Evolutionary conservation across 2,329 filamentous ascomycete genomes (phyloP).

Genomic region (Trichophyton equinum): DNA sequence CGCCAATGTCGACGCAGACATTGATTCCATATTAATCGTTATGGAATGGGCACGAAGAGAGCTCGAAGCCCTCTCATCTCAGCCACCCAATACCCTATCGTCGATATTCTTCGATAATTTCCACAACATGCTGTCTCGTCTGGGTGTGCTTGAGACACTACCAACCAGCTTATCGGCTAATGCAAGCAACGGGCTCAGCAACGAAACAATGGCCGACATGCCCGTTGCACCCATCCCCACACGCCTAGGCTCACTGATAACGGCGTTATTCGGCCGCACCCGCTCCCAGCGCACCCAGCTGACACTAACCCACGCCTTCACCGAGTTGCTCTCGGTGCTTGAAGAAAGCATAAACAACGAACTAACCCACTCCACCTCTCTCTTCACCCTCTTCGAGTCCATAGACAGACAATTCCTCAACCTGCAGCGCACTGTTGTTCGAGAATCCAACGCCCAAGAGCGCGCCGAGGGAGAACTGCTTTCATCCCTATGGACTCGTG

Average conservation of each 20-base stretch:
- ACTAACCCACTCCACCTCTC: slow-evolving; percentile 61
- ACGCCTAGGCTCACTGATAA: slow-evolving; percentile 54
- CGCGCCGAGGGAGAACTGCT: slow-evolving; percentile 69
- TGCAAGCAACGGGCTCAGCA: slow-evolving; percentile 1
- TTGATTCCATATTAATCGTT: slow-evolving; percentile 82
- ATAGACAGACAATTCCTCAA: slow-evolving; percentile 87
- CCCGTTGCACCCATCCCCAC: slow-evolving; percentile 40
- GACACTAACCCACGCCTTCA: slow-evolving; percentile 75
- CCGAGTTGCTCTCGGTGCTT: slow-evolving; percentile 72
- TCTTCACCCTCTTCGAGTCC: slow-evolving; percentile 82
- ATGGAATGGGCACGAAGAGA: slow-evolving; percentile 95
- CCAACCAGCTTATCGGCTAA: slow-evolving; percentile 14
- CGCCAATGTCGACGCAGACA: slow-evolving; percentile 81
- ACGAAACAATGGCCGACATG: slow-evolving; percentile 4
- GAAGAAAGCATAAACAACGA: slow-evolving; percentile 83
- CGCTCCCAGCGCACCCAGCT: slow-evolving; percentile 66
- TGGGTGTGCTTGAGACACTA: slow-evolving; percentile 30
- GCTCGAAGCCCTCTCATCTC: slow-evolving; percentile 54
- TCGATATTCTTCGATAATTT: slow-evolving; percentile 68
- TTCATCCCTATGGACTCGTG: slow-evolving; percentile 69
- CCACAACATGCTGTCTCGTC: slow-evolving; percentile 58
- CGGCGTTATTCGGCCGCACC: slow-evolving; percentile 65
- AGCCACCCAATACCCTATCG: slow-evolving; percentile 51
- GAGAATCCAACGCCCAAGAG: slow-evolving; percentile 71
- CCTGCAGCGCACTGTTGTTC: slow-evolving; percentile 69